Percentiles rank a stretch among this genome's conserved stretches.
Conservation (phyloP, 2,329 filamentous ascomycete genomes). For the Ambrosiella beaveri region DNA sequence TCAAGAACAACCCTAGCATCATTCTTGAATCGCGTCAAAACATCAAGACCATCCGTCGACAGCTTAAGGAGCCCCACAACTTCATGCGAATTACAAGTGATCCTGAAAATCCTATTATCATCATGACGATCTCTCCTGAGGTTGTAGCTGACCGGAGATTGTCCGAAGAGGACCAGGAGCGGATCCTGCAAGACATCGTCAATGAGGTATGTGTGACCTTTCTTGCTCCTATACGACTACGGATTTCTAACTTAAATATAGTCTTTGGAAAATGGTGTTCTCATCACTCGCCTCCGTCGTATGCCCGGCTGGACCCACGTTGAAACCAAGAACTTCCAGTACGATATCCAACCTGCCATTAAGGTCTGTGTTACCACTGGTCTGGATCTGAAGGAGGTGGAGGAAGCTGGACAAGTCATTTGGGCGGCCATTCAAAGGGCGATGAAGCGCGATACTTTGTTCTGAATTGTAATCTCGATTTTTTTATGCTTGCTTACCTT, state of each 20-base stretch:
- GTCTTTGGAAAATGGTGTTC: slow-evolving; percentile 71
- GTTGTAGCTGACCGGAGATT: slow-evolving; percentile 55
- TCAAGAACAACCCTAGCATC: slow-evolving; percentile 76
- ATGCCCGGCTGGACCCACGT: slow-evolving; percentile 48
- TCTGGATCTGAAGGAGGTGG: slow-evolving; percentile 82
- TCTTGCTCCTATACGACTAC: slow-evolving; percentile 3
- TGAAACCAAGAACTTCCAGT: slow-evolving; percentile 50
- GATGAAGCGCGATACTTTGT: slow-evolving; percentile 38
- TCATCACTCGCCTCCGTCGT: slow-evolving; percentile 74
- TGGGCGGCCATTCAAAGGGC: slow-evolving; percentile 90
- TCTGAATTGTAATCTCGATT: neutral
- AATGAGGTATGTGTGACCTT: slow-evolving; percentile 56
- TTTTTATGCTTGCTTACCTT: neutral
- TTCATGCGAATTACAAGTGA: slow-evolving; percentile 75
- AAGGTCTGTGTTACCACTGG: slow-evolving; percentile 84
- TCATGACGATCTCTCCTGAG: slow-evolving; percentile 70
- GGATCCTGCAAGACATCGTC: slow-evolving; percentile 74
- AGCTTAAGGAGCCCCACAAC: slow-evolving; percentile 83
- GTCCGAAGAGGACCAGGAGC: slow-evolving; percentile 60
- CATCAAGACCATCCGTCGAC: slow-evolving; percentile 66
- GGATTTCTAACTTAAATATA: slow-evolving; percentile 21
- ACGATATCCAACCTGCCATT: slow-evolving; percentile 59
- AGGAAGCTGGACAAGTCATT: slow-evolving; percentile 78
- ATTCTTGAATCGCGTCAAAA: slow-evolving; percentile 67
- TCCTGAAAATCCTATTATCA: slow-evolving; percentile 70